Evolutionary conservation across 164 flowering plant species (phyloP).

Genomic region (Magnolia officinalis): DNA sequence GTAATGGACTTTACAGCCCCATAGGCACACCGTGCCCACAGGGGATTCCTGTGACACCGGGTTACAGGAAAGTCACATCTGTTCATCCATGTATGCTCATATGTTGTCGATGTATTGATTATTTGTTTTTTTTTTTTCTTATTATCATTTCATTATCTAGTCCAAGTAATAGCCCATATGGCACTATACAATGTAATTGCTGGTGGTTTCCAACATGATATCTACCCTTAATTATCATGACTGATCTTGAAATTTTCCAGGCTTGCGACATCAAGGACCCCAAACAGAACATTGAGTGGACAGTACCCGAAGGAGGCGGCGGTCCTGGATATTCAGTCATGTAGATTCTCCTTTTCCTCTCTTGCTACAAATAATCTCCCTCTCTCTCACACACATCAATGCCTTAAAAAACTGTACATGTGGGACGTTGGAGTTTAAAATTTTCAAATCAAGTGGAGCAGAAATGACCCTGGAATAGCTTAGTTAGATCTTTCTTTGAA

Average conservation of each 20-base stretch:
- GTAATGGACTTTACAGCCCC: too few relatives aligned
- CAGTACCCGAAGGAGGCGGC: constrained; percentile 96
- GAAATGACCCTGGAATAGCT: too few relatives aligned
- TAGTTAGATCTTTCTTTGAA: too few relatives aligned
- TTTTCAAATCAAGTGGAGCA: too few relatives aligned
- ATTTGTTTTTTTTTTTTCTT: neutral
- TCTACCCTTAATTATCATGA: neutral
- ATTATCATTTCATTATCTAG: too few relatives aligned
- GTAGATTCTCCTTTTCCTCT: constrained; percentile 27
- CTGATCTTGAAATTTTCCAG: constrained; percentile 30
- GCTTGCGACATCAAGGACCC: constrained; percentile 99
- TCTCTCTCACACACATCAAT: neutral
- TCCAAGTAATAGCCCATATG: neutral
- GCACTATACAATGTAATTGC: neutral
- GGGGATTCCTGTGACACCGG: too few relatives aligned
- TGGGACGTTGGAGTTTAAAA: too few relatives aligned
- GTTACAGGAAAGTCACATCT: too few relatives aligned
- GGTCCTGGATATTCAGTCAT: constrained; percentile 89
- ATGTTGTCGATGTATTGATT: too few relatives aligned
- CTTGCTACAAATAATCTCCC: neutral
- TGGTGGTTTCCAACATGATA: neutral
- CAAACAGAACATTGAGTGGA: constrained; percentile 91
- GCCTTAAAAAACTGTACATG: too few relatives aligned
- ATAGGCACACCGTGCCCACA: too few relatives aligned
- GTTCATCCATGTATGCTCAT: too few relatives aligned